These are phyloP conservation scores for Dalechampia spathulata DNA, from an alignment of 441 rosid species.

Conservation along the genomic window DNA sequence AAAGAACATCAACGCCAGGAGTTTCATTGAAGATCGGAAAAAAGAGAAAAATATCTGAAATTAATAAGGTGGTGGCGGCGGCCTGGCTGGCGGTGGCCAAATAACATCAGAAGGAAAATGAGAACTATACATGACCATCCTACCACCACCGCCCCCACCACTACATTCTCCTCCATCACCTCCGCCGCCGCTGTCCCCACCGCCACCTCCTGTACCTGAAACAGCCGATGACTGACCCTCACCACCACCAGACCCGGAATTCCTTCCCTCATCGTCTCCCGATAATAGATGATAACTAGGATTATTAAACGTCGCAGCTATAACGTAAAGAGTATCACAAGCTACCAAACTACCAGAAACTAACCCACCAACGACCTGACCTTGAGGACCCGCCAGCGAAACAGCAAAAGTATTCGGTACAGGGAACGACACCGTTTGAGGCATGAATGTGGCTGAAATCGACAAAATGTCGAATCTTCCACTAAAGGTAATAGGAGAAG, in stretches of 20 bases:
- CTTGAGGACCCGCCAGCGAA: slow-evolving; percentile 80
- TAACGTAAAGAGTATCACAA: slow-evolving; percentile 54
- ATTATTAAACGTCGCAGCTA: slow-evolving; percentile 62
- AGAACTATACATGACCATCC: too few species aligned
- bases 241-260: slow-evolving; percentile 31
- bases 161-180: slow-evolving; percentile 43
- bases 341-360: slow-evolving; percentile 63
- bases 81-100: too few species aligned
- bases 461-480: slow-evolving; percentile 85
- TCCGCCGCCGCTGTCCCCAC: slow-evolving; percentile 32
- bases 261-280: slow-evolving; percentile 36
- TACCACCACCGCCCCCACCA: too few species aligned
- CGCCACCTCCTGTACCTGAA: slow-evolving; percentile 49
- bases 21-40: too few species aligned
- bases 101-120: too few species aligned
- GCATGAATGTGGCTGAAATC: slow-evolving; percentile 63
- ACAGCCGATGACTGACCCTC: slow-evolving; percentile 54
- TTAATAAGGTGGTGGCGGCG: too few species aligned
- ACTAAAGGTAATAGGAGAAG: slow-evolving; percentile 64
- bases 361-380: slow-evolving; percentile 76
- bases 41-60: too few species aligned
- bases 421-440: slow-evolving; percentile 36
- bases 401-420: slow-evolving; percentile 52
- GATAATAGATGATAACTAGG: slow-evolving; percentile 57
- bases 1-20: too few species aligned